Evolutionary conservation across 2,329 filamentous ascomycete genomes (phyloP).

Genomic region (Cladosporium sp.): DNA sequence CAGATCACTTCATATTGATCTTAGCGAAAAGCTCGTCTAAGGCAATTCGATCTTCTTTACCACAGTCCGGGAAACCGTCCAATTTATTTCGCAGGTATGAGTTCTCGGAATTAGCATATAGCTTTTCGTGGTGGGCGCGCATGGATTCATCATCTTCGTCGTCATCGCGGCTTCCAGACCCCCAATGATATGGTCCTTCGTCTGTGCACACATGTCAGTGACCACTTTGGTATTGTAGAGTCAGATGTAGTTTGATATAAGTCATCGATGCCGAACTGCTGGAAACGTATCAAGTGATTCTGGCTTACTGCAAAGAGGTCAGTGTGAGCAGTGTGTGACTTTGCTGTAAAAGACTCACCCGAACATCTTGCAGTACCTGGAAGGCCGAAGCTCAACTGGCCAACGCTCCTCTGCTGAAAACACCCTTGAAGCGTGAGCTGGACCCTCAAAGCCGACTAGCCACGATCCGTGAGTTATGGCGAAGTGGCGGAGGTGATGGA

Average conservation of each 20-base stretch:
- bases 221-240: no score
- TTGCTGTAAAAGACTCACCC: not conserved
- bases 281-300: no score
- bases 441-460: not conserved
- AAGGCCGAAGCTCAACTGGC: not conserved
- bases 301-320: not conserved
- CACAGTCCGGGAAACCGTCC: not conserved
- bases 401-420: not conserved
- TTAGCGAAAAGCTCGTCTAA: not conserved
- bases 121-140: not conserved
- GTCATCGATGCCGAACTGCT: no score
- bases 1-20: no score
- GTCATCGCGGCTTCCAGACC: not conserved
- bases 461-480: slow-evolving; percentile 2
- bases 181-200: not conserved
- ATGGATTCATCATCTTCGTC: not conserved
- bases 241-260: no score
- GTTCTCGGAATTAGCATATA: not conserved
- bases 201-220: not conserved
- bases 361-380: not conserved
- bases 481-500: slow-evolving; percentile 13
- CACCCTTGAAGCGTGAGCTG: not conserved
- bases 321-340: not conserved
- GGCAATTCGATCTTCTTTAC: not conserved
- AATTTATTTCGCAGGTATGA: not conserved